These are phyloP conservation scores for Phytomonas sp. DNA, from an alignment of 208 protist species.

Conservation along the genomic window DNA sequence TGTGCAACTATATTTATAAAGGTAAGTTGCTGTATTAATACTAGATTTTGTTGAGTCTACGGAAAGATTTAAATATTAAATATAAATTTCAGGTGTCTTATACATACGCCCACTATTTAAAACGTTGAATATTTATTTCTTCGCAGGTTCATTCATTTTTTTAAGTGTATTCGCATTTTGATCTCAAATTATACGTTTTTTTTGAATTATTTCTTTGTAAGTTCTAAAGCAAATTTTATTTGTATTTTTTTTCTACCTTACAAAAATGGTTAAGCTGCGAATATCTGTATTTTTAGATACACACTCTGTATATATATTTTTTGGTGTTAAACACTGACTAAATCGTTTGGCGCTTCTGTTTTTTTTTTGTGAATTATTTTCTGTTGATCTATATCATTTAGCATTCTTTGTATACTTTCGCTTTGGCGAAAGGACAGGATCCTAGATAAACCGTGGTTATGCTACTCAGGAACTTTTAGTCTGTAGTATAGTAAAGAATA, in stretches of 20 bases:
- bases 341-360: background rate
- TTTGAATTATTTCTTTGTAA: background rate
- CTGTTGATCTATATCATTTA: conserved; percentile 4
- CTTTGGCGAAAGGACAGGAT: background rate
- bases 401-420: background rate
- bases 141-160: background rate
- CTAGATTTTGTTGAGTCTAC: background rate
- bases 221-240: conserved; percentile 5
- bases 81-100: conserved; percentile 5
- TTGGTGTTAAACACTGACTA: background rate
- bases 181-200: conserved; percentile 2
- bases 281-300: conserved; percentile 5
- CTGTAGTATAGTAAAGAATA: background rate
- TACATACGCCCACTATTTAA: background rate
- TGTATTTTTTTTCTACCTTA: conserved; percentile 9
- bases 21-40: background rate
- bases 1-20: background rate
- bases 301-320: conserved; percentile 4
- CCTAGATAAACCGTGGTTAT: no score
- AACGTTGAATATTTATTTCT: background rate
- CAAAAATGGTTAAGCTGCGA: conserved; percentile 4
- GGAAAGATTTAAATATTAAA: conserved; percentile 1
- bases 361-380: conserved; percentile 7
- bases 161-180: background rate
- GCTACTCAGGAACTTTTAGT: background rate